These are phyloP conservation scores for Coemansia sp. DNA, from an alignment of 192 early-diverging fungal genomes.

Conservation along the genomic window DNA sequence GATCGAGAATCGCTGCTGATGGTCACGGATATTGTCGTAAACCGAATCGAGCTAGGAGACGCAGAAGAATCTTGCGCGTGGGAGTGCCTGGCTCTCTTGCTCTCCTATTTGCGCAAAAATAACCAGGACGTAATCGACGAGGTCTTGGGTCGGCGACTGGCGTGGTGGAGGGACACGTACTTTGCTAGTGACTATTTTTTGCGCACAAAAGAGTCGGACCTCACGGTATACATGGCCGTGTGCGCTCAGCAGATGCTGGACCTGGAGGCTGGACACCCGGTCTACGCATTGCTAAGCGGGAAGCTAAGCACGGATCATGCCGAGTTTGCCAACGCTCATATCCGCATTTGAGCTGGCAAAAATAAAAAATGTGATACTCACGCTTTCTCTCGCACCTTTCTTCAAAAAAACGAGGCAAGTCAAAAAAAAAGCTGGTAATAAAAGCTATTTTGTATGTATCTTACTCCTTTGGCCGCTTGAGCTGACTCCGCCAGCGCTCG, in stretches of 20 bases:
- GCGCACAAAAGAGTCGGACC: neutral
- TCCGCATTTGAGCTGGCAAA: slow-evolving; percentile 6
- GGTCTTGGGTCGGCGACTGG: slow-evolving; percentile 14
- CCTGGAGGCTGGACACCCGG: slow-evolving; percentile 20
- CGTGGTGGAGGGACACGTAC: slow-evolving; percentile 36
- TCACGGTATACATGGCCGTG: slow-evolving; percentile 19
- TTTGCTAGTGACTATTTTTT: slow-evolving; percentile 13
- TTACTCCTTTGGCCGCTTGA: slow-evolving; percentile 26
- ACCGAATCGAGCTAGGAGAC: slow-evolving; percentile 42
- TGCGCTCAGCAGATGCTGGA: slow-evolving; percentile 27
- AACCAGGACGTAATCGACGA: slow-evolving; percentile 7
- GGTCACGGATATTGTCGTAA: slow-evolving; percentile 14
- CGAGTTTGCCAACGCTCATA: neutral
- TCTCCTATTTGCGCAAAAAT: neutral
- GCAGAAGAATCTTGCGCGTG: slow-evolving; percentile 13
- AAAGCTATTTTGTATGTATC: no score
- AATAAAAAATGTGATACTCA: no score
- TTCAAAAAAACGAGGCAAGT: no score
- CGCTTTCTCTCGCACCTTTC: no score
- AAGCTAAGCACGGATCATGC: no score
- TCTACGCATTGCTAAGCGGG: slow-evolving; percentile 16
- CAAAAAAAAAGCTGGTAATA: no score
- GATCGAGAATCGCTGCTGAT: neutral
- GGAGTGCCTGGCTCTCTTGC: slow-evolving; percentile 18
- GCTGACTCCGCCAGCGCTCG: slow-evolving; percentile 51